Evolutionary conservation across 2,329 filamentous ascomycete genomes (phyloP), one percentile per base, ranked within the genome.

Genomic region (Cladosporium phlei): DNA sequence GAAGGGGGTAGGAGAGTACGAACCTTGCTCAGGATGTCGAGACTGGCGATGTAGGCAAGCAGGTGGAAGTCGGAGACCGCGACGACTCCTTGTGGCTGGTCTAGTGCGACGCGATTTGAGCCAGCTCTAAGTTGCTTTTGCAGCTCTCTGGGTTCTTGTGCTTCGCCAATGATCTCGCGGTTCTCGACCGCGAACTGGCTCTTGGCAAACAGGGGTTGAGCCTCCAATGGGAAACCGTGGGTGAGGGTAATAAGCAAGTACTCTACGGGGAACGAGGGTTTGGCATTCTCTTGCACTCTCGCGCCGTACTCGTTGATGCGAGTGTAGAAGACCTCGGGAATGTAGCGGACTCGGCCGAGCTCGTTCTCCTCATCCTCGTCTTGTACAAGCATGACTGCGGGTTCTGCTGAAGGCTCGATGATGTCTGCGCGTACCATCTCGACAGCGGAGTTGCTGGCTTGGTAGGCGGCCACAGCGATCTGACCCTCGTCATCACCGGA

Each of bases 381-480:
- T 52, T 90, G 88, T 4, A 98, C 93, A 35, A 98, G 79, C 91
- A 98, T 96, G 43, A 91, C 83, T 5, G 80, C 83, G 2, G 93
- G 93, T 54, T 97, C 91, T 22, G 90, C 90, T 7, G 89, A 97
- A 6, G 93, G 88, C 65, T 98, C 93, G 51, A 98, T 80, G 54
- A 98, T 90, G 59, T 97, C 88, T 29, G 93, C 90, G 52, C 86
- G 79, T 20, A 95, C 88, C 93, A 98, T 98, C 66, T 98, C 93
- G 4, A 96, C 89, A 0, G 90, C 89, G 12, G 93, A 86, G 57
- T 96, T 95, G 1, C 91, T 95, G 53, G 88, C 90, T 67, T 98
- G 93, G 61, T 97, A 98, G 0, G 90, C 83, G 3, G 88, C 87
- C 52, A 98, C 87, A 14, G 83, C 78, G 55, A 98, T 97, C 53